Evolutionary conservation across 2,329 filamentous ascomycete species (phyloP), one percentile per base, ranked within the genome.

Genomic region (Arthrocladium fulminans): DNA sequence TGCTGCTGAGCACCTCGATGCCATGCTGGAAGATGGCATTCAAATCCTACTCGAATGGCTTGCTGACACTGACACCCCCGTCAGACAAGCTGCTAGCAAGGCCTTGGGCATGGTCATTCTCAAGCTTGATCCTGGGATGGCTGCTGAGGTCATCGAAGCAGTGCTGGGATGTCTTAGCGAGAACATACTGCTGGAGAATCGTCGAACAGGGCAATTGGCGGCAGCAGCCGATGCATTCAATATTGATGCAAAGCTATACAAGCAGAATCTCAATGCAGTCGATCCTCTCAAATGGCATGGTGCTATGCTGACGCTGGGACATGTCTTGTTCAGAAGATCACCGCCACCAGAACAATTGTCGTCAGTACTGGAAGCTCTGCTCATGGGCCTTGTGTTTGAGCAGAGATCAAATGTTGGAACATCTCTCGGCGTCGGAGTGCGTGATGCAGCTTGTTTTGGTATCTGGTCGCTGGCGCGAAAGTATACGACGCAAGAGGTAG

Each of bases 401-500:
- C 88, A 95, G 60, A 78, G 89, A 50, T 86, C 84, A 39, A 79
- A 87, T 0, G 88, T 87, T 2, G 90, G 92, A n/a, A 81, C 77
- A 10, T 89, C 87, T 2, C 74, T 90, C 9, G 92, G 92, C 1
- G 84, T 86, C 1, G 95, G 94, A 57, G 89, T 98, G 13, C 80
- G 92, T 40, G 92, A 98, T 68, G 90, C 92, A 10, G 88, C 92
- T 2, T 96, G 89, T 63, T 98, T 97, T 63, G 92, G 92, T 5
- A 83, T 97, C 20, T 98, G 92, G 92, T 85, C 89, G 1, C 65
- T 97, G 6, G 87, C 90, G 19, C 78, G 92, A 48, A 83, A 90
- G 47, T 98, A 97, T 59, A 81, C 79, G 1, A 95, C 88, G 0
- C 61, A 71, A 0, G 90, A 97, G 63, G 73, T 97, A 5, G 72